Conservation (phyloP, 768 basidiomycete species). For the Amanita fuliginea region DNA sequence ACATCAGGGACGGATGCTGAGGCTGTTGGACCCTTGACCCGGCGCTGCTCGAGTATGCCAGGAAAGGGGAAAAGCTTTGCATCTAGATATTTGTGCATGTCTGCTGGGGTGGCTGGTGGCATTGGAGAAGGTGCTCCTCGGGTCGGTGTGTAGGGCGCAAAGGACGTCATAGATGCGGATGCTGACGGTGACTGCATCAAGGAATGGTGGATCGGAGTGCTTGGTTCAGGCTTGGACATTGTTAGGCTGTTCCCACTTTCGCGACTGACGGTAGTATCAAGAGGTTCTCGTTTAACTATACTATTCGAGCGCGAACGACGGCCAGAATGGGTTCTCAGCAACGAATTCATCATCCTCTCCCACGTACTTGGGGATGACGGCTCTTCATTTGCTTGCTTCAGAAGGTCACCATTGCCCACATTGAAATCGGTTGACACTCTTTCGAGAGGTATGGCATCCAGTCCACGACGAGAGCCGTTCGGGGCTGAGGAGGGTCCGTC, state of each 20-base stretch:
- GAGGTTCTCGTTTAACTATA: conserved; percentile 53
- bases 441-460: conserved; percentile 45
- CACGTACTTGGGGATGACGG: conserved; percentile 46
- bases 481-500: conserved; percentile 35
- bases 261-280: conserved; percentile 62
- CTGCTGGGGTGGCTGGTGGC: conserved; percentile 60
- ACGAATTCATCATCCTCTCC: conserved; percentile 63
- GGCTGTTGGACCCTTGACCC: conserved; percentile 39
- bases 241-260: conserved; percentile 68
- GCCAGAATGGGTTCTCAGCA: conserved; percentile 53
- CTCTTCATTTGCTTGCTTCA: conserved; percentile 49
- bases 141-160: conserved; percentile 42
- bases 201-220: conserved; percentile 26
- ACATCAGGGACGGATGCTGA: conserved; percentile 36
- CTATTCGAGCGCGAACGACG: conserved; percentile 76
- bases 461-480: conserved; percentile 47
- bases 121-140: conserved; percentile 65
- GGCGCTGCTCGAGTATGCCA: conserved; percentile 66
- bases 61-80: conserved; percentile 87
- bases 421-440: conserved; percentile 43
- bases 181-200: conserved; percentile 54
- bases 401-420: conserved; percentile 31
- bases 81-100: conserved; percentile 63
- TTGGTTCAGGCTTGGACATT: conserved; percentile 40
- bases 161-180: conserved; percentile 59